phyloP scores from a whole-genome alignment of 805 yeast species.

The Kluyveromyces siamensis region DNA sequence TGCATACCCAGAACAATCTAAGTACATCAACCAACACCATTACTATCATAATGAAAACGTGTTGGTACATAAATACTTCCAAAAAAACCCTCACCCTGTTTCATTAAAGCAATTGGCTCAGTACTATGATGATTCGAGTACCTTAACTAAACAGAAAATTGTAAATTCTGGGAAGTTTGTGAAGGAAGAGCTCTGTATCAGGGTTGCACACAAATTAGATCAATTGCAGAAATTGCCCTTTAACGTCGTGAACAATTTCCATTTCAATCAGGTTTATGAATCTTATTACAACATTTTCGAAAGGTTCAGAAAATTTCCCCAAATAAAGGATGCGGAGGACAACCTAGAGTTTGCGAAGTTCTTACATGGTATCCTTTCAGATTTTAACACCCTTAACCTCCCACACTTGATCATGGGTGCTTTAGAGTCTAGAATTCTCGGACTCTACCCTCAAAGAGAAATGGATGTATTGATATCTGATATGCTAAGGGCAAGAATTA shows the following conservation, averaged over 20 bases:
- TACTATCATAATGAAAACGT: conserved; percentile 55
- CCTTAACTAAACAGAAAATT: conserved; percentile 65
- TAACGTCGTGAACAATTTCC: conserved; percentile 75
- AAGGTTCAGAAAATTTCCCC: conserved; percentile 64
- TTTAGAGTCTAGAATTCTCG: conserved; percentile 60
- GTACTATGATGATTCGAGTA: conserved; percentile 56
- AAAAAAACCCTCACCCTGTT: conserved; percentile 76
- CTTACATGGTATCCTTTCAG: conserved; percentile 52
- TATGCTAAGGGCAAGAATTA: conserved; percentile 75
- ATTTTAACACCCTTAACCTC: conserved; percentile 70
- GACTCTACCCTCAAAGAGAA: conserved; percentile 46
- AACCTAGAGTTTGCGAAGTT: conserved; percentile 64
- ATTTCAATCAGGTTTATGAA: conserved; percentile 80
- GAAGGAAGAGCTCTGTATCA: conserved; percentile 69
- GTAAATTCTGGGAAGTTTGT: conserved; percentile 84
- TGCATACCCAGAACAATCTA: conserved; percentile 35
- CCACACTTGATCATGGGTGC: conserved; percentile 94
- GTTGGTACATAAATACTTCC: conserved; percentile 21
- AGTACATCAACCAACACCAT: conserved; percentile 56
- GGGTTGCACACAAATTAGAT: conserved; percentile 71
- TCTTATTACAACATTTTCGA: conserved; percentile 84
- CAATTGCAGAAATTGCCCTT: conserved; percentile 79
- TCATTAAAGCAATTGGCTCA: conserved; percentile 85
- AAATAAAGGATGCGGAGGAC: conserved; percentile 60
- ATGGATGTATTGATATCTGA: conserved; percentile 70